Base-by-base conservation (phyloP, 2,329 filamentous ascomycete genomes). In the Magnaporthiopsis rhizophila region DNA sequence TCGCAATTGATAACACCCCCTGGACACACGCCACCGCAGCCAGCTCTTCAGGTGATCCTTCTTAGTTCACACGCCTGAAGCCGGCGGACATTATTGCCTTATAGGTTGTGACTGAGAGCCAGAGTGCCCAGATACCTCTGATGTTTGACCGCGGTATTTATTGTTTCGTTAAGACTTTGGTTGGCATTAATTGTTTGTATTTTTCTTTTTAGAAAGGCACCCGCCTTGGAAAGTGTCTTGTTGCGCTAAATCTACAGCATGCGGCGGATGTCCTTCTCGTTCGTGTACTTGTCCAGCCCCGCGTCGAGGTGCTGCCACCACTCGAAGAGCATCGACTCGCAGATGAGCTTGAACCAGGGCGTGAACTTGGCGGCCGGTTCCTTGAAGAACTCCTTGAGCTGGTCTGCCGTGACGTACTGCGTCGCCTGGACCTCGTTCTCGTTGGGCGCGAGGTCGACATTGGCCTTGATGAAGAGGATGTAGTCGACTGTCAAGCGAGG, bases 321-420 rank as follows among this genome's bases (percentile, higher is more conserved):
- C 77, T 97, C 89, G 72, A 96, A 99, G 58, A 99, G 85, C 91
- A 98, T 93, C 61, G 91, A 92, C 76, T 98, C 85, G 83, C 95
- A 99, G 73, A 99, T 98, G 70, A 99, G 88, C 83, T 97, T 97
- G 83, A 99, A 99, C 95, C 95, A 99, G 1, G 95, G 95, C 0
- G 95, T 99, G 77, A 98, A 98, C 72, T 89, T 90, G 71, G 96
- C 82, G 63, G 79, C 82, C 3, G 89, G 86, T 73, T 97, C 89
- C 72, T 88, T 80, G 76, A 99, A 97, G 83, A 94, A 91, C 70
- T 83, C 75, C 82, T 92, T 95, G 69, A 99, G 82, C 71, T 92
- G 88, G 30, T 92, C 88, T 57, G 90, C 84, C 28, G 88, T 88
- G 66, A 97, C 93, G 72, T 96, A 99, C 75, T 87, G 84, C 28